phyloP scores from a whole-genome alignment of 495 filamentous ascomycete species.

The Trichoderma asperelloides region DNA sequence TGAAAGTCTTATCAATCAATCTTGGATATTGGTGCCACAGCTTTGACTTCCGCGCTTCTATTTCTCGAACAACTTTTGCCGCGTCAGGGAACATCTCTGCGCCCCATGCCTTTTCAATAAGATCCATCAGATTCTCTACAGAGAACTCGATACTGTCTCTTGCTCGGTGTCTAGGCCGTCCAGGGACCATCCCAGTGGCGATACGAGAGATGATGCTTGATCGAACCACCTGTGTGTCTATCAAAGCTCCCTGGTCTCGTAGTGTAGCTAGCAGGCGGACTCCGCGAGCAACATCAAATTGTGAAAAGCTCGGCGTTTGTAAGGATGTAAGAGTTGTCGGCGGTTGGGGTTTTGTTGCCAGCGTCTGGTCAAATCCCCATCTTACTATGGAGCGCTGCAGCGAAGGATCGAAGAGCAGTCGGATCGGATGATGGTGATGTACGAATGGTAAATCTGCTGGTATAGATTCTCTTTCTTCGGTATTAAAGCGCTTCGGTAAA shows the following conservation, averaged over 20 bases:
- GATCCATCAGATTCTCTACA: background rate
- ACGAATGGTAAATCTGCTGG: constrained; percentile 18
- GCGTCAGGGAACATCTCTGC: background rate
- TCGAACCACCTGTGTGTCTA: background rate
- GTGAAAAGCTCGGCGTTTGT: background rate
- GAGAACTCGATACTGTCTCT: constrained; percentile 1
- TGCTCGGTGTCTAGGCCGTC: background rate
- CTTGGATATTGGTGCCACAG: constrained; percentile 1
- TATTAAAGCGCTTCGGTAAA: constrained; percentile 15
- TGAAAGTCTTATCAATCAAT: background rate
- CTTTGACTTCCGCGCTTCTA: background rate
- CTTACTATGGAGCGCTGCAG: constrained; percentile 21
- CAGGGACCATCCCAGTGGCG: background rate
- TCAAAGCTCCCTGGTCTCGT: constrained; percentile 5
- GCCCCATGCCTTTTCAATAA: constrained; percentile 4
- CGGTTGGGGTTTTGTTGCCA: background rate
- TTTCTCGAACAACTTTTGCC: background rate
- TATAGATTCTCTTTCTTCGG: constrained; percentile 19
- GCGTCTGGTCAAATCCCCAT: constrained; percentile 11
- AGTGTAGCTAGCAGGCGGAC: background rate
- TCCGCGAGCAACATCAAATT: constrained; percentile 1
- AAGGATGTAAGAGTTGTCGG: background rate
- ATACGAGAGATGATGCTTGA: background rate
- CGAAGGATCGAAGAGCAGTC: constrained; percentile 22
- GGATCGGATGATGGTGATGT: constrained; percentile 21